phyloP scores from a whole-genome alignment of 768 basidiomycete genomes.

The Amanita pseudoporphyria region DNA sequence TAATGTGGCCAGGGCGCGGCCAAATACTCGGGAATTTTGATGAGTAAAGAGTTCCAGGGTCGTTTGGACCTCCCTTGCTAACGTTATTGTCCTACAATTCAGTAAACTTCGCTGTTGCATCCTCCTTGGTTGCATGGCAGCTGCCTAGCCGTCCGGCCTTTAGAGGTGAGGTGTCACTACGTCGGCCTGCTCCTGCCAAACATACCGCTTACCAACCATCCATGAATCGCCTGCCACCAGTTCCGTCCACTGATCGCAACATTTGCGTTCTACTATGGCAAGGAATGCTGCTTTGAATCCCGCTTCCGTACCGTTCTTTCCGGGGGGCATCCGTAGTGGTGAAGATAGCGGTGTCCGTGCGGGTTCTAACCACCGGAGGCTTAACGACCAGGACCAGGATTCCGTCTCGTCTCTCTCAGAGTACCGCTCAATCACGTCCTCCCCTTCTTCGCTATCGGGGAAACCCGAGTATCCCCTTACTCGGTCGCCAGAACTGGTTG shows the following conservation, averaged over 20 bases:
- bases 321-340: conserved; percentile 52
- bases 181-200: not conserved
- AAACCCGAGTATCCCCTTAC: conserved; percentile 24
- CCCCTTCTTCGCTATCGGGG: conserved; percentile 51
- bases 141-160: conserved; percentile 23
- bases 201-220: not conserved
- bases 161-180: conserved; percentile 16
- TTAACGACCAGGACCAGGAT: conserved; percentile 36
- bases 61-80: not conserved
- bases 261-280: conserved; percentile 43
- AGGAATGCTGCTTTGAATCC: conserved; percentile 74
- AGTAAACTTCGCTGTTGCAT: conserved; percentile 10
- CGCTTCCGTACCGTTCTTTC: conserved; percentile 79
- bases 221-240: not conserved
- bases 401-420: conserved; percentile 54
- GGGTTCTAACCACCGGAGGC: conserved; percentile 35
- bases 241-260: conserved; percentile 25
- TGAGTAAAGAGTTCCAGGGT: conserved; percentile 2
- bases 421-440: conserved; percentile 57
- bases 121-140: conserved; percentile 30
- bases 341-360: conserved; percentile 40
- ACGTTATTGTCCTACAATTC: conserved; percentile 9
- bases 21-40: not conserved
- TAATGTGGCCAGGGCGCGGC: not conserved
- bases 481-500: conserved; percentile 27